phyloP scores from a whole-genome alignment of 2,329 filamentous ascomycete species.

The Chrysoporthe cubensis region DNA sequence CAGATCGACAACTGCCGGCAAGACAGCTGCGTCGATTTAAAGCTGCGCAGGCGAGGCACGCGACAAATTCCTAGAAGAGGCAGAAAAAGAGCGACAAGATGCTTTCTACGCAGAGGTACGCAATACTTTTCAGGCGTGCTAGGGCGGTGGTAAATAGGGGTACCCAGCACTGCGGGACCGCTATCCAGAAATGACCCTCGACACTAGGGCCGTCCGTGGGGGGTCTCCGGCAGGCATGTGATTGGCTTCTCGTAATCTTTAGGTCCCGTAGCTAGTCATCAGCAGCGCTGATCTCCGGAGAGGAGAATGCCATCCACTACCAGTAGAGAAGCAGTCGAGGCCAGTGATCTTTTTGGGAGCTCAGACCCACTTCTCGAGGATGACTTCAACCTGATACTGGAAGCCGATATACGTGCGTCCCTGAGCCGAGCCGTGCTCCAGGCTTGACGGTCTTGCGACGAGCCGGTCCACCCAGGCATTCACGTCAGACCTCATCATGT shows the following conservation, averaged over 20 bases:
- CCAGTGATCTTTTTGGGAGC: too few species aligned
- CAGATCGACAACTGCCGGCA: background rate
- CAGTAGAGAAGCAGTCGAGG: background rate
- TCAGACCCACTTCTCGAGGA: background rate
- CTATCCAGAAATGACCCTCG: background rate
- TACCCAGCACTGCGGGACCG: background rate
- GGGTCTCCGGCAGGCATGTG: slow-evolving; percentile 1
- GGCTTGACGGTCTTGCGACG: background rate
- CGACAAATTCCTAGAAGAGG: slow-evolving; percentile 3
- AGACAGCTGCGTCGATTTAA: background rate
- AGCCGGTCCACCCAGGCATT: background rate
- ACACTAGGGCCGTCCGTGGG: background rate
- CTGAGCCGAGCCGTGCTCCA: background rate
- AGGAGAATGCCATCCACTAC: background rate
- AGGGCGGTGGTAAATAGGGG: background rate
- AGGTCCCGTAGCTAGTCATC: background rate
- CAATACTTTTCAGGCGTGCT: background rate
- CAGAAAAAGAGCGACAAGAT: background rate
- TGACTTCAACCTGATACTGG: background rate
- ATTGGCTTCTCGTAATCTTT: slow-evolving; percentile 4
- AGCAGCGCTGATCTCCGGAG: background rate
- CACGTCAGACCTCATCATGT: background rate
- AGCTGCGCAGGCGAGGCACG: slow-evolving; percentile 11
- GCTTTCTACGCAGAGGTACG: background rate
- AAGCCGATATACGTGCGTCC: background rate